A percentile compares a stretch with the other conserved stretches of the same genome.
These are phyloP conservation scores for Dioscorea zingiberensis DNA, from an alignment of 106 monocot genomes.

Conservation along the genomic window DNA sequence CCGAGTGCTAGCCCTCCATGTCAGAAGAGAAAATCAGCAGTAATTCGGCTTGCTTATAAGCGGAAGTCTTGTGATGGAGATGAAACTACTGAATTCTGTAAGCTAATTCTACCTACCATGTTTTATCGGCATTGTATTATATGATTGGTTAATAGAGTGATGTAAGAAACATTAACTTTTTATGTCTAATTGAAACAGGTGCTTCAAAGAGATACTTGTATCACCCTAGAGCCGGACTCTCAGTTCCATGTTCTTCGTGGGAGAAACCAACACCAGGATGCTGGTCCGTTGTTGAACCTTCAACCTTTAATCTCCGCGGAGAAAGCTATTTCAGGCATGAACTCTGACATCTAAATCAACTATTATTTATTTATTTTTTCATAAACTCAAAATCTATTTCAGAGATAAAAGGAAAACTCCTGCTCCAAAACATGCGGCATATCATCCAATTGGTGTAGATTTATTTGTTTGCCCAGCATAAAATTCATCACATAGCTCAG, in stretches of 20 bases:
- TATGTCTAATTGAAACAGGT: constrained; percentile 24
- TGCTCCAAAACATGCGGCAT: constrained; percentile 54
- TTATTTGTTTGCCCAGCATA: constrained; percentile 42
- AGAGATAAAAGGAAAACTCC: constrained; percentile 60
- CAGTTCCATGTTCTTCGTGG: constrained; percentile 46
- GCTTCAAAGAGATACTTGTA: constrained; percentile 65
- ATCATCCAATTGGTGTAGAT: constrained; percentile 65
- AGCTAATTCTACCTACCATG: constrained; percentile 10
- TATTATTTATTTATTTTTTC: background rate
- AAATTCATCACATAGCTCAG: constrained; percentile 65
- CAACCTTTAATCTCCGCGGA: constrained; percentile 82
- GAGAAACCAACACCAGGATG: constrained; percentile 46
- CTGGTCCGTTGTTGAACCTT: constrained; percentile 80
- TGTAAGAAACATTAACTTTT: too few relatives aligned
- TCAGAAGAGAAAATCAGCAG: constrained; percentile 53
- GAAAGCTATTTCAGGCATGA: constrained; percentile 87
- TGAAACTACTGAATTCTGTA: constrained; percentile 65
- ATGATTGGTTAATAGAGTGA: too few relatives aligned
- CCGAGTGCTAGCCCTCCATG: constrained; percentile 16
- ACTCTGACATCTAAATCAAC: background rate
- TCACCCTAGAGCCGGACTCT: constrained; percentile 60
- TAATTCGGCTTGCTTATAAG: constrained; percentile 73
- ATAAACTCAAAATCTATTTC: background rate
- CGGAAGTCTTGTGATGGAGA: constrained; percentile 69
- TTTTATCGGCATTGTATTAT: too few relatives aligned